Conservation (phyloP, 306 rosid species). For the Sophora flavescens region DNA sequence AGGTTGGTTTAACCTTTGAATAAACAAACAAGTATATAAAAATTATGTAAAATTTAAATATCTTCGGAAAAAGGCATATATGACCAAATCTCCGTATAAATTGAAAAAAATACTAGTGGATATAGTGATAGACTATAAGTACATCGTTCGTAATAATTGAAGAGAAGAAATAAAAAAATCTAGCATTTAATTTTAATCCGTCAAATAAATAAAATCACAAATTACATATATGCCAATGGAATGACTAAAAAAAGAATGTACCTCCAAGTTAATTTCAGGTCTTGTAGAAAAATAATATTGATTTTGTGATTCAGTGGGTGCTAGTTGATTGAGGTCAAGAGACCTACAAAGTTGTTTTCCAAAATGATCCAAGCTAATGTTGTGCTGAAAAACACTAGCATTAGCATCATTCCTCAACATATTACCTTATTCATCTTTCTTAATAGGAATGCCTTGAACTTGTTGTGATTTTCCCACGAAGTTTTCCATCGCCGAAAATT, state of each 20-base stretch:
- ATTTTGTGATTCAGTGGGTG: background rate
- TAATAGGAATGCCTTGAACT: no score
- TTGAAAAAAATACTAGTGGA: no score
- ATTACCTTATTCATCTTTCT: no score
- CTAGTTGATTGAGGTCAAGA: background rate
- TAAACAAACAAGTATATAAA: background rate
- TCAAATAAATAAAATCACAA: background rate
- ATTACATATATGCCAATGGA: background rate
- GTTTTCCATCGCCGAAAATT: no score
- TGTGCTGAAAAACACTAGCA: no score
- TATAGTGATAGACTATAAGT: no score
- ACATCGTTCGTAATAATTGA: background rate
- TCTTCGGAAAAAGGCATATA: background rate
- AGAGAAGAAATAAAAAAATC: background rate
- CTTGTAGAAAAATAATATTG: background rate
- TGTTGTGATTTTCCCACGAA: no score
- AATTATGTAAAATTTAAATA: background rate
- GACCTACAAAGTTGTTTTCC: background rate
- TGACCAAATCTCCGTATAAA: no score
- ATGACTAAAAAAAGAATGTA: background rate
- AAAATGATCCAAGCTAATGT: background rate
- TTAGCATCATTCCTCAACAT: no score
- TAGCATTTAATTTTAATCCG: background rate
- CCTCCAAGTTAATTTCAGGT: background rate
- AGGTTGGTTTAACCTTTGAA: slow-evolving; percentile 15